A percentile compares a stretch with the other conserved stretches of the same genome.
These are phyloP conservation scores for Dothiorella sarmentorum DNA, from an alignment of 2,329 filamentous ascomycete genomes.

Conservation along the genomic window DNA sequence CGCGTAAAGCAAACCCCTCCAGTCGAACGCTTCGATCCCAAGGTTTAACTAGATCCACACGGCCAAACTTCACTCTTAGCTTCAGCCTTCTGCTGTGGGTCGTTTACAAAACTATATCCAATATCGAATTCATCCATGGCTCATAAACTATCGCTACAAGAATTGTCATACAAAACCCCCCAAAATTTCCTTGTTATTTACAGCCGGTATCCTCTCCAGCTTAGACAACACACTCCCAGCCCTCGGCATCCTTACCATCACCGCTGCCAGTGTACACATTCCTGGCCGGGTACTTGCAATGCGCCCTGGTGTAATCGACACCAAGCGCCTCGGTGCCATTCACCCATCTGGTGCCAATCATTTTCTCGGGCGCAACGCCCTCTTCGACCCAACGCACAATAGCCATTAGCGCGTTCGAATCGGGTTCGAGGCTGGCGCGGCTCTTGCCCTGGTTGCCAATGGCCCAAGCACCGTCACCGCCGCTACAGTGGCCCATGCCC, in stretches of 20 bases:
- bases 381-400: constrained; percentile 49
- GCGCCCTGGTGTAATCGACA: constrained; percentile 25
- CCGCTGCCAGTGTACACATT: constrained; percentile 35
- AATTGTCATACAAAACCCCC: no score
- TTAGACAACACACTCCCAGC: constrained; percentile 36
- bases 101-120: no score
- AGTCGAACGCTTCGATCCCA: no score
- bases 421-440: constrained; percentile 31
- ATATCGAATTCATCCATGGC: no score
- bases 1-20: no score
- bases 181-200: no score
- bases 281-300: constrained; percentile 37
- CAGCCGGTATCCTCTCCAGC: no score
- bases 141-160: no score
- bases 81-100: no score
- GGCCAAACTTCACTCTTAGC: no score
- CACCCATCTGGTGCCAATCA: constrained; percentile 34
- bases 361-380: constrained; percentile 40
- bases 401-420: constrained; percentile 47
- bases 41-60: no score
- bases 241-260: constrained; percentile 28
- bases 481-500: constrained; percentile 52
- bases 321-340: constrained; percentile 23
- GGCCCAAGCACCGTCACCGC: constrained; percentile 45
- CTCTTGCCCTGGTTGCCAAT: constrained; percentile 30